Evolutionary conservation across 1,139 yeast genomes (phyloP).

Genomic region (Nematodospora anomalae): DNA sequence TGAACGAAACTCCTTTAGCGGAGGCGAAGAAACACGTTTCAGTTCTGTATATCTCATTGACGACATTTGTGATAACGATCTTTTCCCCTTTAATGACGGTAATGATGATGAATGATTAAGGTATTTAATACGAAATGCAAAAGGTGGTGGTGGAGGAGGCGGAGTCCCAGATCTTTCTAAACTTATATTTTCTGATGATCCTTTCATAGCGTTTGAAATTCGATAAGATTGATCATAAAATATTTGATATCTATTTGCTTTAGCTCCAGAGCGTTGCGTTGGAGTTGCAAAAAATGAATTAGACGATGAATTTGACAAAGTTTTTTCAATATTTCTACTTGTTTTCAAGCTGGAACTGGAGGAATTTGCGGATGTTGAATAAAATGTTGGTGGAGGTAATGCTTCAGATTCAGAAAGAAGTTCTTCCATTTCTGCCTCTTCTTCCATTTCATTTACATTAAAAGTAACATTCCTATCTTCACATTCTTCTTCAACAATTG

Average conservation of each 20-base stretch:
- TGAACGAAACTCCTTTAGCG: conserved; percentile 1
- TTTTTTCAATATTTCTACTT: conserved; percentile 29
- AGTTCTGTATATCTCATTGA: conserved; percentile 6
- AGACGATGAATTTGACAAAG: conserved; percentile 35
- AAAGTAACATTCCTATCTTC: not conserved
- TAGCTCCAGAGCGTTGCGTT: conserved; percentile 42
- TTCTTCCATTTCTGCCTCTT: conserved; percentile 10
- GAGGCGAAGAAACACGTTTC: conserved; percentile 10
- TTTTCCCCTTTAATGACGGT: conserved; percentile 30
- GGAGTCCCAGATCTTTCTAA: conserved; percentile 26
- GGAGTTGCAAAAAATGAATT: conserved; percentile 10
- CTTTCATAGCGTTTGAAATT: conserved; percentile 47
- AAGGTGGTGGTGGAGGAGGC: conserved; percentile 7
- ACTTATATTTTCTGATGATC: conserved; percentile 45
- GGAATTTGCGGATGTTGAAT: conserved; percentile 36
- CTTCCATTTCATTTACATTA: conserved; percentile 22
- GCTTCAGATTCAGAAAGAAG: conserved; percentile 21
- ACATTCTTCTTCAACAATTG: conserved; percentile 23
- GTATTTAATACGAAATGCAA: conserved; percentile 4
- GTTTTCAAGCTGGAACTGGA: conserved; percentile 36
- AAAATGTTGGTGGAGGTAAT: conserved; percentile 20
- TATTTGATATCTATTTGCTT: conserved; percentile 50
- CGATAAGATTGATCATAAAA: conserved; percentile 50
- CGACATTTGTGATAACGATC: conserved; percentile 8
- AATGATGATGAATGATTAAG: conserved; percentile 45